Conservation (phyloP, 305 asterid genomes). For the Fraxinus albicans region DNA sequence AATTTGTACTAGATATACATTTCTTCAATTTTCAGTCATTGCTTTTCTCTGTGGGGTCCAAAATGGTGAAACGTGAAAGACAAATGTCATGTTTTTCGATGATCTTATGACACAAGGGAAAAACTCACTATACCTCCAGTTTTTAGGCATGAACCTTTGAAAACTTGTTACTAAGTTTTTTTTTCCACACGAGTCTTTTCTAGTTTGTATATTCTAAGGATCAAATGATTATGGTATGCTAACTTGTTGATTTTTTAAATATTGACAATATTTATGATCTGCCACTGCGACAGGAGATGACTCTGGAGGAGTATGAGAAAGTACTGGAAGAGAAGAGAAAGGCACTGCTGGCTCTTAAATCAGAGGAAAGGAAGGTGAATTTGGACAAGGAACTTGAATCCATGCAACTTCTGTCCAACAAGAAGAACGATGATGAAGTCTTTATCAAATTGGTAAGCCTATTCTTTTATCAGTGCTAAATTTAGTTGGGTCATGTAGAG, state of each 20-base stretch:
- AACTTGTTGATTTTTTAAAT: background rate
- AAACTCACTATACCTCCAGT: background rate
- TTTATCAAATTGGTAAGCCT: slow-evolving; percentile 56
- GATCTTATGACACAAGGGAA: background rate
- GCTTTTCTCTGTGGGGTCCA: background rate
- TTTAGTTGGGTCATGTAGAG: background rate
- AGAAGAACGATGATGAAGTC: slow-evolving; percentile 51
- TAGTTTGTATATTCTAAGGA: background rate
- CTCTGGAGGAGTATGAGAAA: slow-evolving; percentile 71
- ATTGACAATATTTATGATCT: background rate
- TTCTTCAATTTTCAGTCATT: background rate
- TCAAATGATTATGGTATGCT: background rate
- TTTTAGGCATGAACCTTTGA: background rate
- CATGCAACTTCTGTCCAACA: slow-evolving; percentile 48
- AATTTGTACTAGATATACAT: background rate
- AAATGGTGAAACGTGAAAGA: background rate
- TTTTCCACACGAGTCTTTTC: background rate
- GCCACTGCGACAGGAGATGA: slow-evolving; percentile 57
- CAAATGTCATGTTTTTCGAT: background rate
- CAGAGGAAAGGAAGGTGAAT: slow-evolving; percentile 67
- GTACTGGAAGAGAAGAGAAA: slow-evolving; percentile 67
- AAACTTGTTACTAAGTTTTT: background rate
- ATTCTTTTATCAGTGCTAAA: background rate
- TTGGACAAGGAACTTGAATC: slow-evolving; percentile 64
- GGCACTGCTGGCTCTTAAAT: slow-evolving; percentile 44